Evolutionary conservation across 129 eudicot species (phyloP).

Genomic region (Silybum marianum): DNA sequence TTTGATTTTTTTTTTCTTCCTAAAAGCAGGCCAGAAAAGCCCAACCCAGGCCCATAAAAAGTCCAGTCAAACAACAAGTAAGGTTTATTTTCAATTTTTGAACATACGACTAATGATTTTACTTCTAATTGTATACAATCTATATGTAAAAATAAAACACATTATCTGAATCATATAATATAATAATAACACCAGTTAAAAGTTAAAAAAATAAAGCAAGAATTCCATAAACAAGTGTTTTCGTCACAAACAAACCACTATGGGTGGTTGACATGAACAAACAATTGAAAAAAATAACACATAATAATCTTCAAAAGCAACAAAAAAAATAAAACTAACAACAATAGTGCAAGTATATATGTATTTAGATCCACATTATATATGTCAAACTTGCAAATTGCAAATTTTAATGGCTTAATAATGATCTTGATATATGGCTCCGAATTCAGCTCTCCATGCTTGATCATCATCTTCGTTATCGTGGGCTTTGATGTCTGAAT

Average conservation of each 20-base stretch:
- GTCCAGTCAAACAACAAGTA: too few species aligned
- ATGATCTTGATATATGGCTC: constrained; percentile 83
- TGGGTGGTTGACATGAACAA: constrained; percentile 37
- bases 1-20: too few species aligned
- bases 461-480: constrained; percentile 68
- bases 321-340: neutral
- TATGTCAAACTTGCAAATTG: neutral
- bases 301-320: neutral
- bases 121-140: too few species aligned
- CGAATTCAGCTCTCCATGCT: constrained; percentile 94
- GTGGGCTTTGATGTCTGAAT: constrained; percentile 39
- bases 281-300: constrained; percentile 8
- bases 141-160: too few species aligned
- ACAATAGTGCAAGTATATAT: too few species aligned
- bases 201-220: neutral
- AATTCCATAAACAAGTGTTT: constrained; percentile 9
- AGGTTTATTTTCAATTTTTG: too few species aligned
- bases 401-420: constrained; percentile 13
- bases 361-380: too few species aligned
- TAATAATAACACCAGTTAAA: neutral
- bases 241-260: constrained; percentile 38
- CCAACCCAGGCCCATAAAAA: too few species aligned
- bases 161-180: neutral
- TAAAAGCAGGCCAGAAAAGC: too few species aligned
- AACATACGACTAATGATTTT: too few species aligned